phyloP scores from a whole-genome alignment of 306 rosid species.

The Adenanthera pavonina region DNA sequence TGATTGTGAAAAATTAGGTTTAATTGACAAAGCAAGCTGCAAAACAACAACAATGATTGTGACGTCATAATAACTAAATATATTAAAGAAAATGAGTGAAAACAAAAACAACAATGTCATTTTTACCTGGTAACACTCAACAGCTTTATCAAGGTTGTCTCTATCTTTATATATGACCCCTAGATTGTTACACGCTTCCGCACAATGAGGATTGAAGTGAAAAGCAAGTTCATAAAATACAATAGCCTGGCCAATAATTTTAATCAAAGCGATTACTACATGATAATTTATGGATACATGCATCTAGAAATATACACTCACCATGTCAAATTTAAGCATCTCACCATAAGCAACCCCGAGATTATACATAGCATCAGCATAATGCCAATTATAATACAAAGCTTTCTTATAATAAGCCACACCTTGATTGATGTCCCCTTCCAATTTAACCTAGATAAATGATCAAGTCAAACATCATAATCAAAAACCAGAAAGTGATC shows the following conservation, averaged over 20 bases:
- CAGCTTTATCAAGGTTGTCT: slow-evolving; percentile 99
- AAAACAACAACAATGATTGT: slow-evolving; percentile 35
- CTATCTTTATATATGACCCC: slow-evolving; percentile 98
- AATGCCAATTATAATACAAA: slow-evolving; percentile 93
- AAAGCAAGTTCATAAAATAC: slow-evolving; percentile 97
- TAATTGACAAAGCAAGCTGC: slow-evolving; percentile 90
- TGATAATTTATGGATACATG: background rate
- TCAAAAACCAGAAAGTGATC: background rate
- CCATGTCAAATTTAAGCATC: slow-evolving; percentile 98
- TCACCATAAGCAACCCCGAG: slow-evolving; percentile 99
- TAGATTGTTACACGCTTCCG: slow-evolving; percentile 96
- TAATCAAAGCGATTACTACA: slow-evolving; percentile 34
- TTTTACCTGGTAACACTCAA: slow-evolving; percentile 95
- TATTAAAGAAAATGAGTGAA: slow-evolving; percentile 30
- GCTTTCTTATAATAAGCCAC: slow-evolving; percentile 93
- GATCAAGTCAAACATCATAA: background rate
- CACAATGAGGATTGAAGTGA: slow-evolving; percentile 97
- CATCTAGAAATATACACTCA: slow-evolving; percentile 41
- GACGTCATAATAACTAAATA: slow-evolving; percentile 14
- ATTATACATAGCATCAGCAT: slow-evolving; percentile 99
- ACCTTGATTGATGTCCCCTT: slow-evolving; percentile 91
- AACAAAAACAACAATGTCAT: slow-evolving; percentile 19
- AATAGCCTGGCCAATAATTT: slow-evolving; percentile 73
- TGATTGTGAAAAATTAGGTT: slow-evolving; percentile 96
- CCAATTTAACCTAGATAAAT: slow-evolving; percentile 78